Conservation (phyloP, 352 stramenopile genomes). For the Globisporangium radiosum region DNA sequence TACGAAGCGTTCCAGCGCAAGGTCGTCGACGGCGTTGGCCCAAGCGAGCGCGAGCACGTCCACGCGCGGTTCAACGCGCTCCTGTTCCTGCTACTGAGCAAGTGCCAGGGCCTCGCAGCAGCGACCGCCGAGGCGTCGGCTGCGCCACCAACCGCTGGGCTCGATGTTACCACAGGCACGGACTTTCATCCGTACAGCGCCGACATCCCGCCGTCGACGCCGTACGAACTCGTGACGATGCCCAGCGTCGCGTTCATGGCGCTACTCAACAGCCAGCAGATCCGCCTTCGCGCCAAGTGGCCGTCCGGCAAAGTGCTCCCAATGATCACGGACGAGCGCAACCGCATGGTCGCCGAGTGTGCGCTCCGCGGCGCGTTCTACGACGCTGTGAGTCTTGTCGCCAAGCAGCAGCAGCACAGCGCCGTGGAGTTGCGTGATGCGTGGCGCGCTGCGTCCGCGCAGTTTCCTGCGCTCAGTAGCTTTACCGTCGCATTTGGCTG, state of each 20-base stretch:
- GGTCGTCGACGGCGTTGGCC: slow-evolving; percentile 31
- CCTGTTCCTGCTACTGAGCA: slow-evolving; percentile 33
- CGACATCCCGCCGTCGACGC: slow-evolving; percentile 38
- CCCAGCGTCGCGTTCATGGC: slow-evolving; percentile 45
- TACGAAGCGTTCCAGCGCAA: slow-evolving; percentile 54
- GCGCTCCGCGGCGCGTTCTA: slow-evolving; percentile 30
- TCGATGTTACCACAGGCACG: background rate
- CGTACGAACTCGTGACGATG: slow-evolving; percentile 47
- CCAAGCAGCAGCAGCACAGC: slow-evolving; percentile 31
- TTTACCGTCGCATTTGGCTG: slow-evolving; percentile 36
- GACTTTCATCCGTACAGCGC: slow-evolving; percentile 35
- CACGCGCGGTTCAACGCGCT: slow-evolving; percentile 37
- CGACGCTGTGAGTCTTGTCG: slow-evolving; percentile 25
- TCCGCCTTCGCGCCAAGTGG: slow-evolving; percentile 36
- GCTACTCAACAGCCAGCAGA: slow-evolving; percentile 39
- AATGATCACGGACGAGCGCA: slow-evolving; percentile 52
- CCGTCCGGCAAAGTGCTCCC: slow-evolving; percentile 31
- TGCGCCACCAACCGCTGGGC: slow-evolving; percentile 4
- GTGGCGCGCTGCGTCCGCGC: slow-evolving; percentile 27
- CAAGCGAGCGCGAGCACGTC: slow-evolving; percentile 26
- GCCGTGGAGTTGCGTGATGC: slow-evolving; percentile 23
- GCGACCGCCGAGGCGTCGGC: slow-evolving; percentile 28
- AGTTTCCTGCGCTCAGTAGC: slow-evolving; percentile 33
- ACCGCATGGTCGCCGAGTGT: slow-evolving; percentile 42
- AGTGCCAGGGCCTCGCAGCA: slow-evolving; percentile 26